These are phyloP conservation scores for Trichoderma sp. DNA, from an alignment of 2,329 filamentous ascomycete species.

Conservation along the genomic window DNA sequence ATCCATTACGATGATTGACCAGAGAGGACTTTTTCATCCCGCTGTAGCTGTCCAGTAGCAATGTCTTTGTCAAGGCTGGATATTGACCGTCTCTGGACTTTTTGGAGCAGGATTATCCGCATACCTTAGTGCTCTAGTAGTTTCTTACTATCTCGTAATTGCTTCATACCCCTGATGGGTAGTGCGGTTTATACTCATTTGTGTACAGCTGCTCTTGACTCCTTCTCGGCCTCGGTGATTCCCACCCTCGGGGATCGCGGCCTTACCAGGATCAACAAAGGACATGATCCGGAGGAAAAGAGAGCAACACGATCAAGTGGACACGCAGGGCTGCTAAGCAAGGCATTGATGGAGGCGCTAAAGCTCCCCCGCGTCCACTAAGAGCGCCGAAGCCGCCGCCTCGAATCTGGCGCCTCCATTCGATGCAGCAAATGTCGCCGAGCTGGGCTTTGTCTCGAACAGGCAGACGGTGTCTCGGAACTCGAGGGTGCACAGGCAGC, in stretches of 20 bases:
- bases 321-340: background rate
- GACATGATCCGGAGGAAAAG: background rate
- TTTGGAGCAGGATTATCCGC: background rate
- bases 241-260: background rate
- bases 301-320: background rate
- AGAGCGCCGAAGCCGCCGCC: background rate
- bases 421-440: background rate
- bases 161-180: background rate
- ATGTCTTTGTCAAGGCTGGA: background rate
- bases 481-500: background rate
- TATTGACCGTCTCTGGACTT: background rate
- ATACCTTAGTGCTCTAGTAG: background rate
- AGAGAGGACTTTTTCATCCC: background rate
- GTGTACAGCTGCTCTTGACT: background rate
- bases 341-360: conserved; percentile 3
- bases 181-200: background rate
- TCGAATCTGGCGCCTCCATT: background rate
- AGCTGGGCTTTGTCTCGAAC: background rate
- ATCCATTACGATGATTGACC: background rate
- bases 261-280: background rate
- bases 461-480: background rate
- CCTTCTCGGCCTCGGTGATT: background rate
- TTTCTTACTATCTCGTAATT: background rate
- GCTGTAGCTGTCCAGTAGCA: background rate
- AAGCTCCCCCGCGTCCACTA: background rate